These are phyloP conservation scores for Alternaria viburni DNA, from an alignment of 2,329 filamentous ascomycete genomes.

Conservation along the genomic window DNA sequence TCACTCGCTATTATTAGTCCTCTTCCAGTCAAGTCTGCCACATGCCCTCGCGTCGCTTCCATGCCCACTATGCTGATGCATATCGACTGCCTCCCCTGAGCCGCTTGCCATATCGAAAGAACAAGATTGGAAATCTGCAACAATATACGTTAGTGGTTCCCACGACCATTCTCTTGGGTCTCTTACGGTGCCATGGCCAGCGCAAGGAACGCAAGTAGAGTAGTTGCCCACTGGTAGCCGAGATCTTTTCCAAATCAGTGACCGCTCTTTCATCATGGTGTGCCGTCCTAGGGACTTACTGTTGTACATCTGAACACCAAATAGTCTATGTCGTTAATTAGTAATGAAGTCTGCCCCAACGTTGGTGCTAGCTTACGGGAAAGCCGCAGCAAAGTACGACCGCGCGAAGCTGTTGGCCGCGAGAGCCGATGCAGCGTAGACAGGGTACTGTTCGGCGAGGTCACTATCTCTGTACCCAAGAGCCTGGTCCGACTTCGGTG, in stretches of 20 bases:
- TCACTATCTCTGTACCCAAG: constrained; percentile 26
- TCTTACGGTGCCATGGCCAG: constrained; percentile 57
- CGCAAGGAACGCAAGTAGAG: constrained; percentile 55
- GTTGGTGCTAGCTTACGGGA: constrained; percentile 40
- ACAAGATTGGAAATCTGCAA: constrained; percentile 53
- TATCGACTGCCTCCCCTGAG: constrained; percentile 57
- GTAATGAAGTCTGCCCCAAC: constrained; percentile 3
- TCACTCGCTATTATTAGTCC: constrained; percentile 45
- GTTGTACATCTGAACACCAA: constrained; percentile 60
- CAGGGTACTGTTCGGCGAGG: constrained; percentile 51
- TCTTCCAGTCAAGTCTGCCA: constrained; percentile 19
- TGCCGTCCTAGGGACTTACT: constrained; percentile 49
- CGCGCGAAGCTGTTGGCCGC: constrained; percentile 59
- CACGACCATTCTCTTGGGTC: constrained; percentile 30
- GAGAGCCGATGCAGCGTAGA: constrained; percentile 58
- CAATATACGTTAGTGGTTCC: constrained; percentile 41
- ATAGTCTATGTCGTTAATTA: constrained; percentile 23
- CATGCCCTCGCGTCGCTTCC: constrained; percentile 8
- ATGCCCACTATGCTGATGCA: constrained; percentile 47
- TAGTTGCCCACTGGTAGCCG: constrained; percentile 59
- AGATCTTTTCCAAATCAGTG: constrained; percentile 51
- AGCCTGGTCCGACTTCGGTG: constrained; percentile 31
- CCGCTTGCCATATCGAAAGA: constrained; percentile 58
- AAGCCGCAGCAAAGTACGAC: constrained; percentile 56
- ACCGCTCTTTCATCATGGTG: constrained; percentile 50